These are phyloP conservation scores for Solanum dulcamara DNA, from an alignment of 257 asterid genomes.

Conservation along the genomic window DNA sequence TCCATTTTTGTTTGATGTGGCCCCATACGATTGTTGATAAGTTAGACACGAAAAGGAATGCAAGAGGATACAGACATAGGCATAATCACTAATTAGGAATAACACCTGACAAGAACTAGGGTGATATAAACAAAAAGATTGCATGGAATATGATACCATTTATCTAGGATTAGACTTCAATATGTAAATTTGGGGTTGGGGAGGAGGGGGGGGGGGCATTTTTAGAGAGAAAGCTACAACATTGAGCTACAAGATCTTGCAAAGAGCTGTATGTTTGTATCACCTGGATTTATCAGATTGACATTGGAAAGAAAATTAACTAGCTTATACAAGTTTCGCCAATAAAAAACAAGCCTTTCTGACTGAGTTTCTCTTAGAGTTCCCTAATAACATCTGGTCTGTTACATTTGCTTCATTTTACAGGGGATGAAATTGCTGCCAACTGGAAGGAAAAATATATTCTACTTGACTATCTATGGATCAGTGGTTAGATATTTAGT, in stretches of 20 bases:
- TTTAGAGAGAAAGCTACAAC: background rate
- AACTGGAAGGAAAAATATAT: constrained; percentile 67
- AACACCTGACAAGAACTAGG: background rate
- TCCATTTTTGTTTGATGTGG: background rate
- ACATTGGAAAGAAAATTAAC: background rate
- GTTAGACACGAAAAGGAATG: background rate
- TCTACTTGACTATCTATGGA: constrained; percentile 72
- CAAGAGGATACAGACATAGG: background rate
- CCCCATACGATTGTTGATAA: background rate
- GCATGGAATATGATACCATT: background rate
- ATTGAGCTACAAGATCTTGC: background rate
- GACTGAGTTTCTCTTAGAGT: background rate
- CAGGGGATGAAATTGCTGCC: constrained; percentile 96
- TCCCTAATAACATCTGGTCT: background rate
- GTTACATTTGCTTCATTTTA: constrained; percentile 6
- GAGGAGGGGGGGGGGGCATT: background rate
- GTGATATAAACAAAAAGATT: background rate
- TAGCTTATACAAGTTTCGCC: background rate
- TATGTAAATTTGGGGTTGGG: background rate
- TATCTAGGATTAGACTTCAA: background rate
- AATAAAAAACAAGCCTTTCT: background rate
- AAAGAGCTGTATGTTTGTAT: background rate
- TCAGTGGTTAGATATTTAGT: constrained; percentile 43
- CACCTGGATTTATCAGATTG: background rate
- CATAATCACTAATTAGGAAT: background rate